Evolutionary conservation across 176 grass and related monocot species (phyloP).

Genomic region (Paspalum notatum): DNA sequence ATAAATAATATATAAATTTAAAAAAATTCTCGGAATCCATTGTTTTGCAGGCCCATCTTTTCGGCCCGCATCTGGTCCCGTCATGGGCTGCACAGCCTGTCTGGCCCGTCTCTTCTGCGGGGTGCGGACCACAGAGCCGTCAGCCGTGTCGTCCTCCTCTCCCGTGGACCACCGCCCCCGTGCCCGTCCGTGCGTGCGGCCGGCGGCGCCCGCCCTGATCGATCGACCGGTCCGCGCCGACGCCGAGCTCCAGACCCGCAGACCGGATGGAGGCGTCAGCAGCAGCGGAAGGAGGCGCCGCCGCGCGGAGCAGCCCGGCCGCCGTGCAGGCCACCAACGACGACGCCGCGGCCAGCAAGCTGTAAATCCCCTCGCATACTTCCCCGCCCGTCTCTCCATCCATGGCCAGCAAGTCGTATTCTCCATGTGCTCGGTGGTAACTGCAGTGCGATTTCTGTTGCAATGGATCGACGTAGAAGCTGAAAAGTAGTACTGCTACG

Average conservation of each 20-base stretch:
- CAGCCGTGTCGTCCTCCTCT: not conserved
- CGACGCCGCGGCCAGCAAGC: constrained; percentile 92
- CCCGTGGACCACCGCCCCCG: not conserved
- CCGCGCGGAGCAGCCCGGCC: constrained; percentile 68
- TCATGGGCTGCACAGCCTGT: not conserved
- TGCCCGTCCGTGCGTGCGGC: not conserved
- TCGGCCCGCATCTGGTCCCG: not conserved
- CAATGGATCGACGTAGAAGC: not conserved
- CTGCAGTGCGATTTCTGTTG: not conserved
- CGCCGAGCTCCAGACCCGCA: not conserved
- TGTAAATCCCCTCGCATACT: constrained; percentile 33
- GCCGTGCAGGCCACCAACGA: constrained; percentile 99
- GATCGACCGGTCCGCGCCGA: not conserved
- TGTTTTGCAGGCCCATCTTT: not conserved
- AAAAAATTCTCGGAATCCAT: not conserved
- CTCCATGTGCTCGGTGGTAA: no score
- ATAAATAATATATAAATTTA: no score
- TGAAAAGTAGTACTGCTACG: not conserved
- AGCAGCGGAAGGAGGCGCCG: not conserved
- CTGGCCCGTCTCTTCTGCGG: not conserved
- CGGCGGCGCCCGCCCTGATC: not conserved
- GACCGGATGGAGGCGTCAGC: constrained; percentile 3
- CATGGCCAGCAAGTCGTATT: no score
- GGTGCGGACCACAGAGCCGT: not conserved
- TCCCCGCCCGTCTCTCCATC: not conserved